Base-by-base conservation (phyloP, 2,329 filamentous ascomycete genomes). In the Sarocladium oryzae region DNA sequence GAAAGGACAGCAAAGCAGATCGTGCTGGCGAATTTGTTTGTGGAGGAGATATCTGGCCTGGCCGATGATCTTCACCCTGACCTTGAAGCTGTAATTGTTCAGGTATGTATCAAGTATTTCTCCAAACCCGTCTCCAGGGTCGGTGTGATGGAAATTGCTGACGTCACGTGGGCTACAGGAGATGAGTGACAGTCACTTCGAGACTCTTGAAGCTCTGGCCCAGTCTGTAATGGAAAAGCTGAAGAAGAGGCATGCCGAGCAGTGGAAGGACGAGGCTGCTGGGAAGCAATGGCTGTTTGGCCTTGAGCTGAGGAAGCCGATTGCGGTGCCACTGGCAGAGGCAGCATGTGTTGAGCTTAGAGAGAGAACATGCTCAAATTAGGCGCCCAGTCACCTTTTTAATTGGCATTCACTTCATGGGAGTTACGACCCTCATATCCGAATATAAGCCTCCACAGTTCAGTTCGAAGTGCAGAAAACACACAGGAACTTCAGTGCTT, bases 291-390 rank as follows among this genome's bases (percentile, higher is more conserved):
- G 77, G 67, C 73, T 73, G 52, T 69, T 90, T 49, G 77, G 73
- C 54, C 74, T 90, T 33, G 70, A 72, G 21, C 69, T 90, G 49
- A 82, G 84, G 66, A 90, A 90, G 69, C 87, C 87, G 2, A 81
- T 84, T 11, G 87, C 87, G 0, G 83, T 90, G 18, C 78, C 82
- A 0, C 79, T 86, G 58, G 87, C 87, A 2, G 86, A 89, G 56
- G 84, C 82, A 10, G 85, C 86, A 0, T 74, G 77, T 4, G 81
- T 90, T 5, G 84, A 89, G 63, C 61, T 66, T 57, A 61, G 58
- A 21, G 43, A 16, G 16, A 40, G 36, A 18, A 21, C 36, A 30
- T 7, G 28, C 7, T 37, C 8, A 37, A 16, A 37, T 7, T n/a
- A n/a, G n/a, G n/a, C n/a, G n/a, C n/a, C n/a, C n/a, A n/a, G n/a